phyloP scores from a whole-genome alignment of 2,329 filamentous ascomycete species.

The Tolypocladium ovalisporum region DNA sequence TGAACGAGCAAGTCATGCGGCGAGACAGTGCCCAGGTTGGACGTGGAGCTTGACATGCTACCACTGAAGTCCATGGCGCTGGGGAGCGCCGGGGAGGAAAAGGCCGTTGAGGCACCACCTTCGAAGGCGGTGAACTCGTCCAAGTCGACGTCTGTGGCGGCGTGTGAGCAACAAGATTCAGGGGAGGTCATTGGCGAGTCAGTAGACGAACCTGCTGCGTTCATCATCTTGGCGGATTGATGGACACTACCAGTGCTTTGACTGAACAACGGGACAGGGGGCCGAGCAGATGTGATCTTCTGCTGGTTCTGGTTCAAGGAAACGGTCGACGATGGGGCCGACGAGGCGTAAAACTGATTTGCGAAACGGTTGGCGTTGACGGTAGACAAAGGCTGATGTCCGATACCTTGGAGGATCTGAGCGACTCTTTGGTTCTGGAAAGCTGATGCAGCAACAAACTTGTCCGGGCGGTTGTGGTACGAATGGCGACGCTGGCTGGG shows the following conservation, averaged over 20 bases:
- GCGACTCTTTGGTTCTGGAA: conserved; percentile 49
- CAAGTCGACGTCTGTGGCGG: conserved; percentile 42
- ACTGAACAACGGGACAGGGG: conserved; percentile 62
- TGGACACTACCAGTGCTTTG: conserved; percentile 45
- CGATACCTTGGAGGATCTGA: conserved; percentile 47
- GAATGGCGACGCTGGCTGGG: conserved; percentile 33
- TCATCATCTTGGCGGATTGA: conserved; percentile 33
- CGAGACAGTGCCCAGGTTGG: conserved; percentile 63
- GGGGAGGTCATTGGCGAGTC: background rate
- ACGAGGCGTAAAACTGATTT: conserved; percentile 56
- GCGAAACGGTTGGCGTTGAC: conserved; percentile 46
- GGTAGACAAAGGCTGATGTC: conserved; percentile 42
- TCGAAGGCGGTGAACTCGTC: conserved; percentile 49
- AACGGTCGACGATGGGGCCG: conserved; percentile 49
- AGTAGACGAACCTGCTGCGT: conserved; percentile 26
- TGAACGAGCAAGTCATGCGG: conserved; percentile 70
- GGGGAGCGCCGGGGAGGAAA: conserved; percentile 41
- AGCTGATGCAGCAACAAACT: conserved; percentile 19
- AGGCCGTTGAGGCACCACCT: conserved; percentile 37
- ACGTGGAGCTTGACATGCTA: conserved; percentile 36
- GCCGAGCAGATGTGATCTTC: conserved; percentile 38
- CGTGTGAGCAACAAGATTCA: conserved; percentile 18
- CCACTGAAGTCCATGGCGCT: conserved; percentile 39
- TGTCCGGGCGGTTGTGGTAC: conserved; percentile 33
- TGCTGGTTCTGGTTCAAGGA: conserved; percentile 39